Conservation (phyloP, 2,329 filamentous ascomycete genomes). For the Paradendryphiella salina region DNA sequence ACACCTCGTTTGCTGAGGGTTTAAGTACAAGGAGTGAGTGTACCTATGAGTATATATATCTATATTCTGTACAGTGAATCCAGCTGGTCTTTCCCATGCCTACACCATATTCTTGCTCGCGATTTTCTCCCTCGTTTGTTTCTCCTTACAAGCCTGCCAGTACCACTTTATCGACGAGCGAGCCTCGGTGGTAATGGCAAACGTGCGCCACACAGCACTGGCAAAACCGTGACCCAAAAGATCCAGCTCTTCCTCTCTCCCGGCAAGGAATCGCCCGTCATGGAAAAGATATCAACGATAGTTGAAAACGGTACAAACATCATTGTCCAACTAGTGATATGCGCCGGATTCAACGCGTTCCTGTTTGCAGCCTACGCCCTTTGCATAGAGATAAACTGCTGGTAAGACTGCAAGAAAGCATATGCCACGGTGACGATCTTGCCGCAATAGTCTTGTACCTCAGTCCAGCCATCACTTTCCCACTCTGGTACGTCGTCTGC, state of each 20-base stretch:
- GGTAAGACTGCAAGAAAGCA: constrained; percentile 1
- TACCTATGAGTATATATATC: neutral
- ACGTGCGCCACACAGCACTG: constrained; percentile 1
- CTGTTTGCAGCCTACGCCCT: constrained; percentile 12
- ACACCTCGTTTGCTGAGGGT: neutral
- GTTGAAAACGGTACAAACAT: constrained; percentile 16
- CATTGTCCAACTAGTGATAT: constrained; percentile 13
- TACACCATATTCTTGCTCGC: neutral
- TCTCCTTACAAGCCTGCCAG: neutral
- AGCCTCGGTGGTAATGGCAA: neutral
- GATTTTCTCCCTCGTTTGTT: neutral
- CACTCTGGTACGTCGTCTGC: neutral
- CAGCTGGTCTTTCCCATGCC: neutral
- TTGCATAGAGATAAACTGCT: constrained; percentile 8
- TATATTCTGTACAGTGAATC: neutral
- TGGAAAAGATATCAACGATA: constrained; percentile 9
- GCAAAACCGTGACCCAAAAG: constrained; percentile 9
- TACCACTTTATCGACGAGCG: neutral
- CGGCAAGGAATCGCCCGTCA: constrained; percentile 11
- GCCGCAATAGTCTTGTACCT: neutral
- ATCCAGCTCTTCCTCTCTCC: constrained; percentile 8
- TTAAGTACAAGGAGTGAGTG: neutral
- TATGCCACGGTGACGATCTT: neutral
- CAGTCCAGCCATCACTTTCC: constrained; percentile 1
- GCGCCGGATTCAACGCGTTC: constrained; percentile 5